Evolutionary conservation across 495 filamentous ascomycete species (phyloP).

Genomic region (Xylaria palmicola): DNA sequence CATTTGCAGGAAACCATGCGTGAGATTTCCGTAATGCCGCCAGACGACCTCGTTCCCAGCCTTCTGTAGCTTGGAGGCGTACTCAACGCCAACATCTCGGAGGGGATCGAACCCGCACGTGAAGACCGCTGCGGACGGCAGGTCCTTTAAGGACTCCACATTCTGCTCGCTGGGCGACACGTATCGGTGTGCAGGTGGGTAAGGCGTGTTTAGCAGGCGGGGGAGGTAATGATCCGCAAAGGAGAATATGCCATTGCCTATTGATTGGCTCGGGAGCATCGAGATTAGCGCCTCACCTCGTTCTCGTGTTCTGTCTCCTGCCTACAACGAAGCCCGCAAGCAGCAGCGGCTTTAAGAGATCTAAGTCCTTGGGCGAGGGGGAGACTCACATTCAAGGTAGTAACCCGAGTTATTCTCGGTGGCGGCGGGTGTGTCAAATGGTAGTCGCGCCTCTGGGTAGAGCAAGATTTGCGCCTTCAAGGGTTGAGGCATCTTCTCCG

Average conservation of each 20-base stretch:
- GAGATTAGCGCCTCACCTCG: not conserved
- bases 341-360: not conserved
- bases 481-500: conserved; percentile 13
- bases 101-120: conserved; percentile 40
- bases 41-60: conserved; percentile 31
- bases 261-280: not conserved
- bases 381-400: conserved; percentile 35
- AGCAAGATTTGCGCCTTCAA: conserved; percentile 33
- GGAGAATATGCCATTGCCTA: conserved; percentile 30
- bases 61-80: conserved; percentile 33
- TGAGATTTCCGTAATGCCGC: conserved; percentile 31
- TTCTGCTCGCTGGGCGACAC: conserved; percentile 25
- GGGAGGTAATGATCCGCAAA: conserved; percentile 41
- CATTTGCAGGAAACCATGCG: conserved; percentile 40
- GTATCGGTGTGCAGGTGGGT: conserved; percentile 20
- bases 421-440: conserved; percentile 36
- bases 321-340: not conserved
- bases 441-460: conserved; percentile 38
- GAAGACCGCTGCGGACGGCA: conserved; percentile 31
- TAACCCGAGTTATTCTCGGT: conserved; percentile 34
- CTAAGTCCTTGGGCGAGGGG: not conserved
- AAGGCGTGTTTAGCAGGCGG: conserved; percentile 13
- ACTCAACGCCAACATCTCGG: conserved; percentile 39
- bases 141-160: conserved; percentile 11
- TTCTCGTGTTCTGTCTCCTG: not conserved